Evolutionary conservation across 2,329 filamentous ascomycete genomes (phyloP).

Genomic region (Nakataea oryzae): DNA sequence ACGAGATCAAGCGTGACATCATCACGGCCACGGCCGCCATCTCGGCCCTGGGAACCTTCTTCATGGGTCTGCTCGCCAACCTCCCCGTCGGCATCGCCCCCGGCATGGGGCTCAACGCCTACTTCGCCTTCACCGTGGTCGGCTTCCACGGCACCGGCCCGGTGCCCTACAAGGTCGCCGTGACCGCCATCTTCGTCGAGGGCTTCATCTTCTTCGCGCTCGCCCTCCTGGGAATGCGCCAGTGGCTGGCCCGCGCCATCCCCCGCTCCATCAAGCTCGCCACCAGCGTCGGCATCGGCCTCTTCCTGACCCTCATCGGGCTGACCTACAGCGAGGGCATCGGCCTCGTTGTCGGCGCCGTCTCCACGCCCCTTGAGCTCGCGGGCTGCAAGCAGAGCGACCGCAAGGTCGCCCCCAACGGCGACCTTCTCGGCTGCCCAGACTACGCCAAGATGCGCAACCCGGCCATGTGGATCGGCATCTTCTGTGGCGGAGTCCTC

Average conservation of each 20-base stretch:
- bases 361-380: slow-evolving; percentile 58
- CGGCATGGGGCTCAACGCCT: slow-evolving; percentile 77
- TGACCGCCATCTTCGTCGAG: slow-evolving; percentile 83
- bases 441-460: slow-evolving; percentile 64
- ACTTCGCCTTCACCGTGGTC: slow-evolving; percentile 76
- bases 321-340: slow-evolving; percentile 76
- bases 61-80: slow-evolving; percentile 75
- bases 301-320: slow-evolving; percentile 69
- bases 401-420: not conserved
- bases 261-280: slow-evolving; percentile 79
- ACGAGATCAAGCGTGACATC: slow-evolving; percentile 62
- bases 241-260: slow-evolving; percentile 79
- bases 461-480: slow-evolving; percentile 78
- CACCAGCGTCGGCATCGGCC: slow-evolving; percentile 74
- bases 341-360: slow-evolving; percentile 62
- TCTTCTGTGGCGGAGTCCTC: slow-evolving; percentile 75
- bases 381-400: slow-evolving; percentile 53
- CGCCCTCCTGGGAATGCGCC: slow-evolving; percentile 70
- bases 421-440: slow-evolving; percentile 45
- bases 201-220: slow-evolving; percentile 77
- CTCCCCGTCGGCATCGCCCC: slow-evolving; percentile 63
- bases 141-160: slow-evolving; percentile 64
- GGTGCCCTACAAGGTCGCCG: slow-evolving; percentile 64
- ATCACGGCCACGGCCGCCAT: slow-evolving; percentile 82
- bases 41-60: slow-evolving; percentile 67